These are phyloP conservation scores for Phytophthora parvispora DNA, from an alignment of 352 stramenopile species.

Conservation along the genomic window DNA sequence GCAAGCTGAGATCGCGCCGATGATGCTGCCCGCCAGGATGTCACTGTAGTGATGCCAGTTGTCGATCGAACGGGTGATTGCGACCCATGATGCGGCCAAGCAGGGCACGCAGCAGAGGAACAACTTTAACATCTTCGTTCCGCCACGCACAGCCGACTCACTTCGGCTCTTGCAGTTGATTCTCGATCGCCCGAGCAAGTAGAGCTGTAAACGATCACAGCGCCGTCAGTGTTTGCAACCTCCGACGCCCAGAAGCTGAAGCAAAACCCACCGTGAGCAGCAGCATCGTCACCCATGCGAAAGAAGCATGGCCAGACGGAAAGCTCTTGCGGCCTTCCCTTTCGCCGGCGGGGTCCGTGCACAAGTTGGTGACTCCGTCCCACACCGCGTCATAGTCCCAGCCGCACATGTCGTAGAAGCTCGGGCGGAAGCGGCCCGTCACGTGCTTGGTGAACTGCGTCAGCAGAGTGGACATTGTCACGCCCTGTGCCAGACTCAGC, in stretches of 20 bases:
- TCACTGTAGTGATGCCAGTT: constrained; percentile 90
- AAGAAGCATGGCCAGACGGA: constrained; percentile 76
- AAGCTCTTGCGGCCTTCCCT: constrained; percentile 78
- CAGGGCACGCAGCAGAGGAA: constrained; percentile 72
- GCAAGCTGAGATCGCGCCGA: constrained; percentile 50
- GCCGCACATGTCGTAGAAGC: constrained; percentile 81
- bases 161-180: constrained; percentile 64
- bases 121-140: constrained; percentile 66
- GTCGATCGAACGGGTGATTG: constrained; percentile 79
- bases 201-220: constrained; percentile 46
- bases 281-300: constrained; percentile 74
- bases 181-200: constrained; percentile 73
- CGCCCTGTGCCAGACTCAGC: constrained; percentile 57
- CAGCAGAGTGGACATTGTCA: constrained; percentile 48
- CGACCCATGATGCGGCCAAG: constrained; percentile 71
- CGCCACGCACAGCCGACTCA: constrained; percentile 51
- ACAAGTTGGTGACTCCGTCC: constrained; percentile 74
- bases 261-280: constrained; percentile 61
- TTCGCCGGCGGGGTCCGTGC: constrained; percentile 51
- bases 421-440: constrained; percentile 74
- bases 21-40: constrained; percentile 75
- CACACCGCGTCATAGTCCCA: constrained; percentile 68
- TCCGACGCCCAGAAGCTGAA: neutral
- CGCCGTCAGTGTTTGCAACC: constrained; percentile 3
- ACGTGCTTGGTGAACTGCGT: constrained; percentile 82